phyloP scores from a whole-genome alignment of 2,329 filamentous ascomycete species.

The Xylaria sp. region DNA sequence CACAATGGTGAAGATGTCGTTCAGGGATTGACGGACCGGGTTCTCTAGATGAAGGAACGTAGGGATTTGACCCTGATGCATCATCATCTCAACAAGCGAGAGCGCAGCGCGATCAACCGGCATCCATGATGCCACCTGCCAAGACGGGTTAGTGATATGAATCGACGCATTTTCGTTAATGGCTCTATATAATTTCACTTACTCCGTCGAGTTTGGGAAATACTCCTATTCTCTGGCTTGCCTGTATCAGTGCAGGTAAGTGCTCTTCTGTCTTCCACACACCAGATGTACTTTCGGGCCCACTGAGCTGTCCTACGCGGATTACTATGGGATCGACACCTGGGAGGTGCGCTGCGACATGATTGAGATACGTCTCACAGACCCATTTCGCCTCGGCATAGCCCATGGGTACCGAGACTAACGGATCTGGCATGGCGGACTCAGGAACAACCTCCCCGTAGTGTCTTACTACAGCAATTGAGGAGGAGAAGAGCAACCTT shows the following conservation, averaged over 20 bases:
- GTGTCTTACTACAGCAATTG: neutral
- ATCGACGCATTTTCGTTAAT: too few species aligned
- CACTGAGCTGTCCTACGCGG: conserved; percentile 52
- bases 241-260: conserved; percentile 51
- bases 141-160: neutral
- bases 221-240: conserved; percentile 43
- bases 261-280: conserved; percentile 55
- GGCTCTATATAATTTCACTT: neutral
- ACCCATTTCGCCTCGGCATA: conserved; percentile 55
- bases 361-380: conserved; percentile 51
- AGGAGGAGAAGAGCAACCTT: neutral
- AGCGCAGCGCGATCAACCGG: neutral
- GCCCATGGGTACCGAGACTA: conserved; percentile 45
- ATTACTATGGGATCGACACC: conserved; percentile 46
- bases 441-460: conserved; percentile 43
- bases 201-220: conserved; percentile 13
- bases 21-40: conserved; percentile 27
- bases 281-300: conserved; percentile 41
- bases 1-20: conserved; percentile 30
- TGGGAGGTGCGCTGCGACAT: conserved; percentile 41
- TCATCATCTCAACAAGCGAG: conserved; percentile 14
- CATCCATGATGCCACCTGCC: neutral
- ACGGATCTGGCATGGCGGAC: conserved; percentile 40
- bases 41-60: conserved; percentile 33
- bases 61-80: neutral